phyloP scores from a whole-genome alignment of 140 eudicot genomes.

The Bidens hawaiensis region DNA sequence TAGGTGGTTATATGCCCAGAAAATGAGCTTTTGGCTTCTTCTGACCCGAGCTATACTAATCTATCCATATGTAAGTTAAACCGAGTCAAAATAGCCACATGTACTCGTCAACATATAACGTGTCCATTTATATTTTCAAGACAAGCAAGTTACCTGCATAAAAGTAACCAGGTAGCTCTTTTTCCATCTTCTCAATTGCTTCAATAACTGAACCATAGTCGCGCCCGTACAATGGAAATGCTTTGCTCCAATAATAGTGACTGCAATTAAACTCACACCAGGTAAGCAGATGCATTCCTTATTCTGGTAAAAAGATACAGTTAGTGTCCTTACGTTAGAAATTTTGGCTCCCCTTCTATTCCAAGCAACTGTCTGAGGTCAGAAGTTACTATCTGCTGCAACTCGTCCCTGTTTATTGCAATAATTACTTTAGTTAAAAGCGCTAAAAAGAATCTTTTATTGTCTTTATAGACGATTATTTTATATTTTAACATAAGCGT shows the following conservation, averaged over 20 bases:
- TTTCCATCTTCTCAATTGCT: constrained; percentile 88
- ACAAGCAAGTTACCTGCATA: constrained; percentile 63
- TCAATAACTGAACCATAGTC: constrained; percentile 62
- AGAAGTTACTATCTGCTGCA: constrained; percentile 79
- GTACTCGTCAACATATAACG: not conserved
- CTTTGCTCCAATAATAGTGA: constrained; percentile 90
- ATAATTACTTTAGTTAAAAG: too few relatives aligned
- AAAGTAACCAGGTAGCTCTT: constrained; percentile 79
- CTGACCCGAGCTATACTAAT: not conserved
- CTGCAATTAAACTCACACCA: constrained; percentile 45
- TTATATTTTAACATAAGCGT: not conserved
- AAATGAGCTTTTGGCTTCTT: not conserved
- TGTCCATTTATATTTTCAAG: not conserved
- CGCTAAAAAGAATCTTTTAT: too few relatives aligned
- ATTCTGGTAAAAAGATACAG: not conserved
- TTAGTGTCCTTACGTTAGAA: constrained; percentile 47
- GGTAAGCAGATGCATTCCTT: not conserved
- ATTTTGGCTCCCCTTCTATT: constrained; percentile 81
- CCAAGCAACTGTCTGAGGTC: constrained; percentile 86
- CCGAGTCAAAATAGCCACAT: not conserved
- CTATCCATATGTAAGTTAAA: not conserved
- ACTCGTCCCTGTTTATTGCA: constrained; percentile 54
- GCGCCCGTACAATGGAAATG: constrained; percentile 81
- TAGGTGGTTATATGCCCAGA: not conserved
- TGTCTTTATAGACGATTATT: not conserved